Percentiles rank a stretch among this genome's conserved stretches.
Conservation (phyloP, 257 asterid species). For the Scutellaria minor region DNA sequence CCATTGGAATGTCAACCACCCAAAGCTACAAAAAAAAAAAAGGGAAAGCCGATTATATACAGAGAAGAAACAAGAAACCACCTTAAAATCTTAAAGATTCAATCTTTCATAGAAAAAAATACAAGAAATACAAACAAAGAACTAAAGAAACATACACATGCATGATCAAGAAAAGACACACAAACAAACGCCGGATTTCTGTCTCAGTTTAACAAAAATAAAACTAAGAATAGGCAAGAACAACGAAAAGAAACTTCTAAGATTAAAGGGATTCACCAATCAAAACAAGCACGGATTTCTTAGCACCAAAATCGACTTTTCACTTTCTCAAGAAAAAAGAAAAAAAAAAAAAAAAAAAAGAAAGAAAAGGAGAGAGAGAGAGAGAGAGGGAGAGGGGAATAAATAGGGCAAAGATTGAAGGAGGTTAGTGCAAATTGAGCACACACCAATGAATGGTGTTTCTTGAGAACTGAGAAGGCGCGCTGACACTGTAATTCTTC, state of each 20-base stretch:
- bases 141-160: not conserved
- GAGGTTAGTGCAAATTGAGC: not conserved
- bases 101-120: not conserved
- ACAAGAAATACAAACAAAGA: not conserved
- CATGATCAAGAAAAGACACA: slow-evolving; percentile 25
- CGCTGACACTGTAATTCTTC: not conserved
- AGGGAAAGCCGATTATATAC: not conserved
- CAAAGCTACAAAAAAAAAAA: not conserved
- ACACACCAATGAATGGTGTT: not conserved
- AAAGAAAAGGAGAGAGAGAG: not conserved
- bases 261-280: not conserved
- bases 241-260: not conserved
- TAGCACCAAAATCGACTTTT: no score
- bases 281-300: no score
- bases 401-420: not conserved
- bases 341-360: not conserved
- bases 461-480: slow-evolving; percentile 33
- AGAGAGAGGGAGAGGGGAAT: no score
- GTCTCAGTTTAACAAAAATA: not conserved
- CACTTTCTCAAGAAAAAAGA: not conserved
- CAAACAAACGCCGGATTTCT: not conserved
- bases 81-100: no score
- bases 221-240: not conserved
- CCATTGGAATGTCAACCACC: slow-evolving; percentile 21
- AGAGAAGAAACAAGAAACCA: no score